Conservation (phyloP, 2,329 filamentous ascomycete genomes). For the Ophiostoma novo-ulmi region DNA sequence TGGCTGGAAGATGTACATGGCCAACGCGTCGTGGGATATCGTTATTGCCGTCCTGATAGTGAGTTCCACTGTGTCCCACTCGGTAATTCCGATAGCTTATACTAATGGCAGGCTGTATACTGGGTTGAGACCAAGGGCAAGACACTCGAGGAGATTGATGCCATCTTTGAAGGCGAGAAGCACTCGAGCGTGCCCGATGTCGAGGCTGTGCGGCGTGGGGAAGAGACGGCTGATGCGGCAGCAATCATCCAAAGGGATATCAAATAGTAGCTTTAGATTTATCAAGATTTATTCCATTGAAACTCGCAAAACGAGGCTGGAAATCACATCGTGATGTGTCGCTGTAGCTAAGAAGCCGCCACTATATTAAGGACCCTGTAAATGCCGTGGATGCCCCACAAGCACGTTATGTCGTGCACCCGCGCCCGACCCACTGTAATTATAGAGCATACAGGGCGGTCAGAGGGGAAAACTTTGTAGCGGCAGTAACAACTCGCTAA, state of each 20-base stretch:
- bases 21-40: conserved; percentile 43
- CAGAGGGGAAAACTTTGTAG: neutral
- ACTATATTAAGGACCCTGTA: neutral
- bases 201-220: conserved; percentile 30
- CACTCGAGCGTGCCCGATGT: conserved; percentile 33
- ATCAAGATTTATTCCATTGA: neutral
- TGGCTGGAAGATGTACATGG: conserved; percentile 45
- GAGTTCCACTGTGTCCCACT: conserved; percentile 24
- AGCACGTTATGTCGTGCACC: neutral
- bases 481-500: neutral
- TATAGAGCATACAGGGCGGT: conserved; percentile 7
- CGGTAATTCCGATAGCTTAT: neutral
- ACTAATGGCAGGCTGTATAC: conserved; percentile 30
- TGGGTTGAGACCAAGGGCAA: conserved; percentile 40
- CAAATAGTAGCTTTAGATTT: neutral
- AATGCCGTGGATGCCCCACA: neutral
- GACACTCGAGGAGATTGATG: conserved; percentile 38
- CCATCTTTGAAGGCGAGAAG: conserved; percentile 35
- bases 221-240: conserved; percentile 28
- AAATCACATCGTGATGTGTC: neutral
- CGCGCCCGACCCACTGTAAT: neutral
- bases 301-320: neutral
- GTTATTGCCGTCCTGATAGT: conserved; percentile 38
- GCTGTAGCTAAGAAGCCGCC: neutral
- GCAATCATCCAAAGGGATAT: conserved; percentile 21